Evolutionary conservation across 75 land plant species (phyloP).

Genomic region (Pinus tabuliformis): DNA sequence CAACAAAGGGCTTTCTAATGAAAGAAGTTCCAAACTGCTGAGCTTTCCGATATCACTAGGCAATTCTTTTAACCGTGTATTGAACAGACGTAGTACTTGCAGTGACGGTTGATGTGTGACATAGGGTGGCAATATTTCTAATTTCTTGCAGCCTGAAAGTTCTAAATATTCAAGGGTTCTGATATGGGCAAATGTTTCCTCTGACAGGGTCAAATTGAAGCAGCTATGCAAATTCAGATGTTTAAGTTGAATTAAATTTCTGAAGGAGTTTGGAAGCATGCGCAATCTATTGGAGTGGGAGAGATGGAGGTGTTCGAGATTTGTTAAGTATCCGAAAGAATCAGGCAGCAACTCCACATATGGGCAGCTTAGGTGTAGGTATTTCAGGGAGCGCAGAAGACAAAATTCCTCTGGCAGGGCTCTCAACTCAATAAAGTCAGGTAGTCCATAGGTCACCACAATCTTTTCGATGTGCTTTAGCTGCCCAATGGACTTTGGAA

Average conservation of each 20-base stretch:
- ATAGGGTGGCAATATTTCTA: neutral
- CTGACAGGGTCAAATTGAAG: neutral
- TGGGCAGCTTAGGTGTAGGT: neutral
- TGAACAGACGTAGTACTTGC: neutral
- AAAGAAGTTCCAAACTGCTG: neutral
- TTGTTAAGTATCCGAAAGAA: neutral
- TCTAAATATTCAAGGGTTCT: no score
- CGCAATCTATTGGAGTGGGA: neutral
- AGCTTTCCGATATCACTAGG: neutral
- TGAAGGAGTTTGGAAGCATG: neutral
- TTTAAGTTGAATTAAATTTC: neutral
- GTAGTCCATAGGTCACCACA: neutral
- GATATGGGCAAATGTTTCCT: neutral
- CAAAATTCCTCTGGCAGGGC: neutral
- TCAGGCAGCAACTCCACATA: neutral
- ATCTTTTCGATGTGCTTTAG: neutral
- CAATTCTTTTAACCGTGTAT: neutral
- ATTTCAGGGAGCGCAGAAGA: neutral
- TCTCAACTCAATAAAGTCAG: neutral
- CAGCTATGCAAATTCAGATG: neutral
- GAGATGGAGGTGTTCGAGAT: neutral
- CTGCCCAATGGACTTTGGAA: neutral
- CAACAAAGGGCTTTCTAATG: neutral
- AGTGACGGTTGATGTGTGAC: neutral
- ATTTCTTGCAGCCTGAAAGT: no score